phyloP scores from a whole-genome alignment of 225 moss, liverwort and hornwort genomes.

The Antitrichia curtipendula region DNA sequence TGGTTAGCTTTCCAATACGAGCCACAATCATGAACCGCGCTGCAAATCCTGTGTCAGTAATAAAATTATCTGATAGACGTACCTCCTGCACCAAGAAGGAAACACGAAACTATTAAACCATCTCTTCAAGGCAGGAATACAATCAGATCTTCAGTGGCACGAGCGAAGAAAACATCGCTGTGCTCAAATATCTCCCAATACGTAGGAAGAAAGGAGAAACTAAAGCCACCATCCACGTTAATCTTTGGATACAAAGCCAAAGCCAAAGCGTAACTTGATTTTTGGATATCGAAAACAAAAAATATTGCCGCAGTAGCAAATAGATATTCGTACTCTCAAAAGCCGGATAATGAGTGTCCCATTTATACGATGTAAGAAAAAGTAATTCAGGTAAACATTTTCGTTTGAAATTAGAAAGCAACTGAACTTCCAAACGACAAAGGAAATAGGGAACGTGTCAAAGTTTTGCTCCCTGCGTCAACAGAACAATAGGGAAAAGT shows the following conservation, averaged over 20 bases:
- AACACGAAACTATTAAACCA: not conserved
- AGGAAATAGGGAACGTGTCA: not conserved
- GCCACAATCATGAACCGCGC: slow-evolving; percentile 81
- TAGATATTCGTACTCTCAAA: not conserved
- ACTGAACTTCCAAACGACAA: not conserved
- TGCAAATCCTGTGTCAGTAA: slow-evolving; percentile 42
- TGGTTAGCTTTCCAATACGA: slow-evolving; percentile 63
- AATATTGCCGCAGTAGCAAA: not conserved
- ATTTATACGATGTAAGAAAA: not conserved
- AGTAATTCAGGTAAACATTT: not conserved
- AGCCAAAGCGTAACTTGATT: not conserved
- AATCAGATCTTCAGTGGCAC: not conserved
- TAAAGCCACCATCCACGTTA: not conserved
- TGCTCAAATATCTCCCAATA: not conserved
- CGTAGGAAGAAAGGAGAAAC: not conserved
- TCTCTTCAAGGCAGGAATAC: not conserved
- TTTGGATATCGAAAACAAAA: not conserved
- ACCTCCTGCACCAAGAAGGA: slow-evolving; percentile 46
- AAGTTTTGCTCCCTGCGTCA: not conserved
- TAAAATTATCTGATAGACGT: slow-evolving; percentile 77
- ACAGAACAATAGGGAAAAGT: not conserved
- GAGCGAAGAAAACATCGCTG: not conserved
- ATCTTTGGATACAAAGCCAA: not conserved
- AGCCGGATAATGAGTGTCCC: not conserved
- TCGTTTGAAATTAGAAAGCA: not conserved